Conservation (phyloP, 306 rosid species). For the Pyrus communis region DNA sequence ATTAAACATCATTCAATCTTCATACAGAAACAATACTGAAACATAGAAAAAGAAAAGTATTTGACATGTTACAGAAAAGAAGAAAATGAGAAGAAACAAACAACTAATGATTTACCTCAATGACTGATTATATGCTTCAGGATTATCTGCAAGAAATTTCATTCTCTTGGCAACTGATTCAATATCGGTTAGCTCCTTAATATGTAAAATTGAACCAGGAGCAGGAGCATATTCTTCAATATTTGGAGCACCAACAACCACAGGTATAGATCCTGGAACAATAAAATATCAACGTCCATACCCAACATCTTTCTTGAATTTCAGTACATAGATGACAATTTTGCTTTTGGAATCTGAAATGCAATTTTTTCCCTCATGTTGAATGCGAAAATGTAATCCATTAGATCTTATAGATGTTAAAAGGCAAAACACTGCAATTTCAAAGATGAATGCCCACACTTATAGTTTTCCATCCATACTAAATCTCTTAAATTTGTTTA, state of each 20-base stretch:
- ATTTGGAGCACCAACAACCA: slow-evolving; percentile 92
- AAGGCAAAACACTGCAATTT: neutral
- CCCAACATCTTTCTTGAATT: neutral
- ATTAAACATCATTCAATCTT: slow-evolving; percentile 18
- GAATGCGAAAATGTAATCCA: neutral
- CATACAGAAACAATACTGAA: neutral
- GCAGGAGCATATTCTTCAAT: slow-evolving; percentile 83
- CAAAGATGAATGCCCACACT: neutral
- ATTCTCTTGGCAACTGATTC: slow-evolving; percentile 65
- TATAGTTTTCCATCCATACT: neutral
- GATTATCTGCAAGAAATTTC: slow-evolving; percentile 66
- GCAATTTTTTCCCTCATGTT: neutral
- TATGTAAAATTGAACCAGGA: slow-evolving; percentile 65
- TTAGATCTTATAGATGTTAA: neutral
- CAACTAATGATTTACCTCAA: slow-evolving; percentile 43
- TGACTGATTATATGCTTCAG: slow-evolving; percentile 71
- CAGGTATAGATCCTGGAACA: slow-evolving; percentile 70
- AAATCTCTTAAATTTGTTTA: neutral
- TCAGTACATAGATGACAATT: neutral
- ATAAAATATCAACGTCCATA: slow-evolving; percentile 15
- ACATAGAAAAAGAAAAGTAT: neutral
- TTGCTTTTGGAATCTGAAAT: neutral
- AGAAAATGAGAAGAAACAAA: neutral
- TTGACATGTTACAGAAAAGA: neutral
- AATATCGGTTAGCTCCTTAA: slow-evolving; percentile 56